Base-by-base conservation (phyloP, 805 yeast genomes). In the Suhomyces vadensis region DNA sequence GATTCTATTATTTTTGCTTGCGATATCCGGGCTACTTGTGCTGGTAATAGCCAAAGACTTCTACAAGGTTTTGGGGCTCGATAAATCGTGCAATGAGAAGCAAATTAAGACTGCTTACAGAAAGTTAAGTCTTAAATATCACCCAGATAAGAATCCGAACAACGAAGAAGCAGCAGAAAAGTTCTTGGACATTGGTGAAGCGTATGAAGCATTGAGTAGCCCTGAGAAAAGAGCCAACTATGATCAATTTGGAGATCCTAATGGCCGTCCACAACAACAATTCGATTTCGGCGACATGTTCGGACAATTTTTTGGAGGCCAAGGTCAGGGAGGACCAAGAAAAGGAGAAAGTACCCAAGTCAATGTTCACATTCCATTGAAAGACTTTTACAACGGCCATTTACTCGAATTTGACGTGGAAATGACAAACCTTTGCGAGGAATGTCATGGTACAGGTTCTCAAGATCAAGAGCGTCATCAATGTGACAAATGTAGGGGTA, bases 181-280 rank as follows among this genome's bases (percentile, higher is more conserved):
- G 65, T 94, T 91, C 62, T 83, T 94, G 40, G 95, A 90, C 64
- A 78, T 94, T 22, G 96, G 96, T 11, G 95, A 86, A 58, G 98
- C 98, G 0, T 92, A 92, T 63, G 97, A 90, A 43, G 86, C 89
- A 9, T 74, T 90, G 49, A 77, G 81, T 51, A 88, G 89, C 60
- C 61, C 76, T 4, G 87, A 86, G 44, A 86, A 87, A 64, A 77
- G 85, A 47, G 56, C 71, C 21, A 72, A 81, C 9, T 91, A 82
- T 63, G 96, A 91, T 63, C 71, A 73, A 38, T 86, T 72, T 56
- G 99, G 99, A 23, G 85, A 85, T 31, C 84, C 84, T 2, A 66
- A 77, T 52, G 82, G 77, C 21, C 65, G 66, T 2, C 57, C 50
- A 2, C 52, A 44, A 66, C 65, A 24, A 59, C 20, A 43, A 58